Evolutionary conservation across 169 alveolate genomes (phyloP), one percentile per base, ranked within the genome.

Genomic region (Perkinsus chesapeaki): DNA sequence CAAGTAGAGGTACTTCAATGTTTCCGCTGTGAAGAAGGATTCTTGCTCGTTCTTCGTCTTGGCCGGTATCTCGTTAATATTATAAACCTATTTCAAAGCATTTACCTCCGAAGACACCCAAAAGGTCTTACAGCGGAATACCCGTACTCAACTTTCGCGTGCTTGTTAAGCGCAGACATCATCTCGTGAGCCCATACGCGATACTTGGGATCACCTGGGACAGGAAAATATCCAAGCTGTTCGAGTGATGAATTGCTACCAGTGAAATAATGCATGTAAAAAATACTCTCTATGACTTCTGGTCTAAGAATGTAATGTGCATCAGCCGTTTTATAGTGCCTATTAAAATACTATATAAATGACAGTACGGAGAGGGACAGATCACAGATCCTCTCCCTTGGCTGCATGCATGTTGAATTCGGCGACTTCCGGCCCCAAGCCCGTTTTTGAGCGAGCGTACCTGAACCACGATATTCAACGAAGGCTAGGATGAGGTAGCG

Each of bases 281-380:
- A 94, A 19, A 94, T 20, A 16, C 93, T 73, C 92, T 94, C 95
- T 16, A 94, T 39, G 39, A 94, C 92, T 34, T 94, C 95, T 31
- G 95, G 95, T 34, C 95, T 20, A 1, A 94, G 93, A 23, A 91
- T 73, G 73, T 94, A 60, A 91, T 94, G 91, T 31, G 91, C 91
- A 38, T 73, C 95, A 16, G 16, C 43, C 0, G 91, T 48, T 20
- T 23, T 60, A 16, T 60, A 60, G 82, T 60, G 27, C 39, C 39
- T 39, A 94, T 43, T 39, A 39, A 93, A 0, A 23, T 27, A 34
- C 82, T 60, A 0, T 12, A 7, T 16, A 48, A 94, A 39, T 20
- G 12, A 0, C 82, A 39, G 47, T 27, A 39, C 93, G 39, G 37
- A n/a, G n/a, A n/a, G 16, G 38, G 48, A 3, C 7, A 16, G 12